A percentile compares a stretch with the other conserved stretches of the same genome.
Evolutionary conservation across 345 rosid genomes (phyloP).

Genomic region (Gossypium rotundifolium): DNA sequence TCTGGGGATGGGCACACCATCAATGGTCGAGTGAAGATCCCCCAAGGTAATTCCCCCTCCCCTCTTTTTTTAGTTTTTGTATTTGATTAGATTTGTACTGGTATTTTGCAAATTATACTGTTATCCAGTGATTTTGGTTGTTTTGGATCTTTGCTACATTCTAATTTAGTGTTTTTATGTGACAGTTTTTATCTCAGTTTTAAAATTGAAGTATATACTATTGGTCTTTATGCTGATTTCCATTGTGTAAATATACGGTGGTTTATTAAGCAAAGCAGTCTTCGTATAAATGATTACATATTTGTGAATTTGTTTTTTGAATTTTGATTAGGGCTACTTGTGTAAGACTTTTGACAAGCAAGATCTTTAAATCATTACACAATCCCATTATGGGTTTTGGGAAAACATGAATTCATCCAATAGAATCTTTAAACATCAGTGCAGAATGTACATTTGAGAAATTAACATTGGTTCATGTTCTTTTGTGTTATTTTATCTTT

Average conservation of each 20-base stretch:
- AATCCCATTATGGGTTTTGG: not conserved
- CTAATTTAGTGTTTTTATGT: not conserved
- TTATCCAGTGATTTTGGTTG: not conserved
- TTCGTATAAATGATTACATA: not conserved
- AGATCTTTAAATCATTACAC: not conserved
- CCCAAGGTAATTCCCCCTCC: conserved; percentile 37
- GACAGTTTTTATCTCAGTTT: not conserved
- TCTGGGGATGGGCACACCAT: conserved; percentile 61
- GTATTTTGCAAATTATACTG: not conserved
- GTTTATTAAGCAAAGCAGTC: not conserved
- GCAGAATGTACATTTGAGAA: not conserved
- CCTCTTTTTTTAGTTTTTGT: not conserved
- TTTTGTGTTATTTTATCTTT: not conserved
- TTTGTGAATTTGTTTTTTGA: not conserved
- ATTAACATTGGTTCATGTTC: not conserved
- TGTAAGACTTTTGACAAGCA: not conserved
- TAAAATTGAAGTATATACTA: not conserved
- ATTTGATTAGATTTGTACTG: not conserved
- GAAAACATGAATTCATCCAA: not conserved
- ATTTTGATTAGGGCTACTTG: not conserved
- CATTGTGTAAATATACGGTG: not conserved
- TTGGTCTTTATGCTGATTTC: not conserved
- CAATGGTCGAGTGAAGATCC: conserved; percentile 74
- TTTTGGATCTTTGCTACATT: not conserved
- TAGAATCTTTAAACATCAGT: not conserved